These are phyloP conservation scores for Myotisia sp. DNA, from an alignment of 2,329 filamentous ascomycete species.

Conservation along the genomic window DNA sequence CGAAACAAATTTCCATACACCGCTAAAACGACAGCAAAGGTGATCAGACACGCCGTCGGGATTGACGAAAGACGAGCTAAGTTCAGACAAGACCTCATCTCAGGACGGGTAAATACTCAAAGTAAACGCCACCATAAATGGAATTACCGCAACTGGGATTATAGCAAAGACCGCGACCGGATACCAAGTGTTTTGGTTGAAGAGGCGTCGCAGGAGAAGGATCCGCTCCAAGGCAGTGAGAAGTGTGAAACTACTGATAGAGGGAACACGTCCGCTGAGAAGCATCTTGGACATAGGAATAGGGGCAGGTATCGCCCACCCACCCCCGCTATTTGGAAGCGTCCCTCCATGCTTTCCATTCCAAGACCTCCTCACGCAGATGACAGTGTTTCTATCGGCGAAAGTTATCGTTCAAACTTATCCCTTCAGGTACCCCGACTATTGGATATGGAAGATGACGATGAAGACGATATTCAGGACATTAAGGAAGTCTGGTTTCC, in stretches of 20 bases:
- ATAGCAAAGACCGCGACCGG: background rate
- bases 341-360: background rate
- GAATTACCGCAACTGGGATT: conserved; percentile 3
- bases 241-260: background rate
- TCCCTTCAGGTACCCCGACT: conserved; percentile 1
- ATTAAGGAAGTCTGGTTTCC: conserved; percentile 44
- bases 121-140: background rate
- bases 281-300: background rate
- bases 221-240: conserved; percentile 1
- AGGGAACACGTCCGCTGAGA: background rate
- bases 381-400: conserved; percentile 2
- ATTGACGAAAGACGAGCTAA: conserved; percentile 43
- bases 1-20: conserved; percentile 14
- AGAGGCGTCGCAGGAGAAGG: background rate
- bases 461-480: conserved; percentile 23
- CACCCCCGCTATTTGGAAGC: background rate
- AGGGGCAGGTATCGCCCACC: conserved; percentile 4
- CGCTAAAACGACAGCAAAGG: conserved; percentile 21
- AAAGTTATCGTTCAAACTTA: conserved; percentile 1
- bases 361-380: background rate
- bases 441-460: conserved; percentile 1
- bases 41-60: conserved; percentile 39
- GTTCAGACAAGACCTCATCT: conserved; percentile 40
- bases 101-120: conserved; percentile 1
- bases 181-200: conserved; percentile 3